These are phyloP conservation scores for Agapanthus africanus DNA, from an alignment of 106 monocot species.

Conservation along the genomic window DNA sequence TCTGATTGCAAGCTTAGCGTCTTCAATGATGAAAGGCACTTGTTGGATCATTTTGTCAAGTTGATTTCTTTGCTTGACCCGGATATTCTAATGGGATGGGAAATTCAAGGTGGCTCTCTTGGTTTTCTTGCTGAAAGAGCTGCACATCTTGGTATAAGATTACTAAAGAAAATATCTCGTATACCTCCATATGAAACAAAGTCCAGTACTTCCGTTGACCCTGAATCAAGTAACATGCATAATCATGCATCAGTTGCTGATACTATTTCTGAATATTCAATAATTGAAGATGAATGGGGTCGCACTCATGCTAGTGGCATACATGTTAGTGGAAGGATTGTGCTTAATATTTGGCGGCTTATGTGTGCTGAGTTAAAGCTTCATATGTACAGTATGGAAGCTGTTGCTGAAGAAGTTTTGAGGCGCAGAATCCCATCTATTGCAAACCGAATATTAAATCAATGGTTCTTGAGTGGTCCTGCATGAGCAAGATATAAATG, in stretches of 20 bases:
- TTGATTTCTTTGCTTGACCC: conserved; percentile 71
- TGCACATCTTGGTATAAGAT: conserved; percentile 48
- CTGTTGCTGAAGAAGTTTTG: conserved; percentile 89
- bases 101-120: conserved; percentile 70
- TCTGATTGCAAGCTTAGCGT: conserved; percentile 31
- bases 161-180: conserved; percentile 73
- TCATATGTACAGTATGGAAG: conserved; percentile 71
- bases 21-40: conserved; percentile 47
- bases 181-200: conserved; percentile 34
- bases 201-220: conserved; percentile 15
- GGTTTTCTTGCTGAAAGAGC: conserved; percentile 95
- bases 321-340: conserved; percentile 96
- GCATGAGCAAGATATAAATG: conserved; percentile 48
- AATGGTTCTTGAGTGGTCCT: conserved; percentile 61
- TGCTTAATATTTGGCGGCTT: conserved; percentile 93
- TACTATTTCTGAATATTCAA: conserved; percentile 25
- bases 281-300: conserved; percentile 79
- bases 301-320: conserved; percentile 79
- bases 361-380: conserved; percentile 85
- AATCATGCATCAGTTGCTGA: conserved; percentile 25
- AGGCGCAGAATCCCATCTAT: conserved; percentile 71
- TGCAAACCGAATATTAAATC: conserved; percentile 49
- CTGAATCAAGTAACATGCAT: conserved; percentile 10
- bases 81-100: conserved; percentile 94
- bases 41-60: conserved; percentile 52